Percentiles rank a stretch among this genome's conserved stretches.
Evolutionary conservation across 257 asterid genomes (phyloP).

Genomic region (Eucommia ulmoides): DNA sequence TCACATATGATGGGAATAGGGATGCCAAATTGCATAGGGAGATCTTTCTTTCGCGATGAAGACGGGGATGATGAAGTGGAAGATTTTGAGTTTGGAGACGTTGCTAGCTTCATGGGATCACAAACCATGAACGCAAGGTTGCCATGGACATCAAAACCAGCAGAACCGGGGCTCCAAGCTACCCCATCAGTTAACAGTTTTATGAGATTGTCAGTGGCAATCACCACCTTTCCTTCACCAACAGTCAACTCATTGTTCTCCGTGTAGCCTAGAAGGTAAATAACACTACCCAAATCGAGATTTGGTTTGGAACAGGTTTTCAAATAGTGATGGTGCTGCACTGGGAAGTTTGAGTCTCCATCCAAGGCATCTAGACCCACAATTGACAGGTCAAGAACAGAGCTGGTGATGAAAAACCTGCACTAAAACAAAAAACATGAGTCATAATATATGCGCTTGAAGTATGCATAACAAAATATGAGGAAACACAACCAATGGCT

Average conservation of each 20-base stretch:
- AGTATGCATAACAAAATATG: too few species aligned
- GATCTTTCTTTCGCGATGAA: constrained; percentile 69
- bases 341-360: constrained; percentile 55
- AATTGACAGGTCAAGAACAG: constrained; percentile 89
- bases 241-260: constrained; percentile 63
- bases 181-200: constrained; percentile 79
- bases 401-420: constrained; percentile 95
- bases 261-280: constrained; percentile 69
- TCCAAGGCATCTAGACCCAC: constrained; percentile 86
- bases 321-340: constrained; percentile 57
- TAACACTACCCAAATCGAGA: constrained; percentile 70
- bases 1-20: constrained; percentile 87
- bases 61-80: constrained; percentile 75
- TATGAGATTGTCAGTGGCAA: constrained; percentile 94
- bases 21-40: constrained; percentile 79
- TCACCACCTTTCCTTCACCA: constrained; percentile 89
- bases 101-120: constrained; percentile 98
- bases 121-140: constrained; percentile 96
- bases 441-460: background rate
- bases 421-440: constrained; percentile 6
- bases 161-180: constrained; percentile 88
- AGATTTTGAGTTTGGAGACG: constrained; percentile 77
- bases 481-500: too few species aligned
- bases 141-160: constrained; percentile 87
- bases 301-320: constrained; percentile 70